Conservation (phyloP, 2,329 filamentous ascomycete genomes). For the Aureobasidium mangrovei region DNA sequence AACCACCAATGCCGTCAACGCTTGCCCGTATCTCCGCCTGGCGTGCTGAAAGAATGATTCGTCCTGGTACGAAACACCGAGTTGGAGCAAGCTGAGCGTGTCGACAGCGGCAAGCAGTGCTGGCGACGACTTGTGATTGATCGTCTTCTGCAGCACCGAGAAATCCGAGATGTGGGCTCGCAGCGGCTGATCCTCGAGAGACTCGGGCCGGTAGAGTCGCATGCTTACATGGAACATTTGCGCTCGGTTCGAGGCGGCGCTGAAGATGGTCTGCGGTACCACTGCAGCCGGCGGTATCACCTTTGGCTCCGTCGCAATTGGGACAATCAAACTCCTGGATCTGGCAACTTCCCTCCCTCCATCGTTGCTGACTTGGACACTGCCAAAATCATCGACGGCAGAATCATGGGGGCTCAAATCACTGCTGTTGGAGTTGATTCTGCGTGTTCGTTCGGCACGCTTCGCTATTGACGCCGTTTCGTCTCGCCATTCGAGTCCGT, state of each 20-base stretch:
- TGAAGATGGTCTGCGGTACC: constrained; percentile 3
- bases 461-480: constrained; percentile 20
- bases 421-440: not conserved
- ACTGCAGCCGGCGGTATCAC: not conserved
- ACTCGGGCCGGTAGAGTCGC: constrained; percentile 23
- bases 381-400: not conserved
- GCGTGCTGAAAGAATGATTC: constrained; percentile 20
- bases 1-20: constrained; percentile 19
- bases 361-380: not conserved
- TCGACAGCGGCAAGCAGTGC: constrained; percentile 23
- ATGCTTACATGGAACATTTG: constrained; percentile 24
- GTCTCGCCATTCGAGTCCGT: constrained; percentile 23
- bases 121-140: constrained; percentile 8
- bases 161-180: constrained; percentile 9
- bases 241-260: constrained; percentile 15
- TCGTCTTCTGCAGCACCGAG: not conserved
- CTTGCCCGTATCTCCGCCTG: constrained; percentile 20
- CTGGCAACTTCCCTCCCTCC: too few species aligned
- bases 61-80: constrained; percentile 23
- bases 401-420: too few species aligned
- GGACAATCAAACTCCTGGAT: too few species aligned
- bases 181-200: not conserved
- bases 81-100: constrained; percentile 23
- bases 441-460: not conserved
- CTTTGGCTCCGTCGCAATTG: too few species aligned